Percentiles rank a stretch among this genome's conserved stretches.
These are phyloP conservation scores for Melastoma candidum DNA, from an alignment of 441 rosid species.

Conservation along the genomic window DNA sequence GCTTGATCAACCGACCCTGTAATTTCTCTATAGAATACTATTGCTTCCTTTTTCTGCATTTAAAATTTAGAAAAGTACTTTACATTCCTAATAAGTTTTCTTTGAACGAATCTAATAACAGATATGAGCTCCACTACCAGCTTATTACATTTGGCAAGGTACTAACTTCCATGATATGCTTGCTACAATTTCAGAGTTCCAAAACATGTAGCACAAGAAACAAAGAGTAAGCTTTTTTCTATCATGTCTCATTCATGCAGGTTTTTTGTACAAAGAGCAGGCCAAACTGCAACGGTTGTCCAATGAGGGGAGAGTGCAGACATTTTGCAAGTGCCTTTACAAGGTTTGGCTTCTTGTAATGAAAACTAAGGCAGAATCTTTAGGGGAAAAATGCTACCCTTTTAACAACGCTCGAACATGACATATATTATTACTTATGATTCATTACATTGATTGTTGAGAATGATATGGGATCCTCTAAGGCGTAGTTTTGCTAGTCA, in stretches of 20 bases:
- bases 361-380: too few relatives aligned
- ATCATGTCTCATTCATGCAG: slow-evolving; percentile 37
- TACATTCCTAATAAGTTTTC: background rate
- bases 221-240: slow-evolving; percentile 12
- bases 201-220: slow-evolving; percentile 11
- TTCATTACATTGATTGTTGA: too few relatives aligned
- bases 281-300: slow-evolving; percentile 99
- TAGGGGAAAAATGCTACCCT: too few relatives aligned
- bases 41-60: background rate
- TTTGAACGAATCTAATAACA: slow-evolving; percentile 16
- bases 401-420: too few relatives aligned
- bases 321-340: slow-evolving; percentile 99
- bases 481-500: too few relatives aligned
- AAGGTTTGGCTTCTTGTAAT: slow-evolving; percentile 33
- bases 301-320: slow-evolving; percentile 97
- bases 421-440: too few relatives aligned
- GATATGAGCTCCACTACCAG: slow-evolving; percentile 97
- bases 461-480: too few relatives aligned
- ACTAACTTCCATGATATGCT: slow-evolving; percentile 11
- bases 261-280: slow-evolving; percentile 92
- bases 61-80: slow-evolving; percentile 2
- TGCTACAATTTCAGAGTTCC: slow-evolving; percentile 12
- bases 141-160: slow-evolving; percentile 99
- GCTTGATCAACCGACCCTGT: slow-evolving; percentile 88
- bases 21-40: slow-evolving; percentile 14